phyloP scores from a whole-genome alignment of 2,329 filamentous ascomycete species.

The Arthrobotrys megalospora region DNA sequence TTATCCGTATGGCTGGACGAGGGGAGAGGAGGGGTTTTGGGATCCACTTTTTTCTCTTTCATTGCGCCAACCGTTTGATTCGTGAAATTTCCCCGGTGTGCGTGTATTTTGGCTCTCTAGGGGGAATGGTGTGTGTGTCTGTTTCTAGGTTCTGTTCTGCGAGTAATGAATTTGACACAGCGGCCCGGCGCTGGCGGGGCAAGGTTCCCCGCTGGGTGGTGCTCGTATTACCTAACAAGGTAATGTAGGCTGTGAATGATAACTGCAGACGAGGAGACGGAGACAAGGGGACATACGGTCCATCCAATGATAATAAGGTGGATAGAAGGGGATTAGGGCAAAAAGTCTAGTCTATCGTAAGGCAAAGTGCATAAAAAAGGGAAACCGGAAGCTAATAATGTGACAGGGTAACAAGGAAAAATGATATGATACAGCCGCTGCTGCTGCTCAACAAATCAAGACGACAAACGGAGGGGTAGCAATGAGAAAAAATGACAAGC shows the following conservation, averaged over 20 bases:
- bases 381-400: neutral
- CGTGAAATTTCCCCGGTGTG: conserved; percentile 2
- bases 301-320: conserved; percentile 12
- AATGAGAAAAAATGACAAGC: conserved; percentile 4
- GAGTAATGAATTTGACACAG: conserved; percentile 11
- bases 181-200: conserved; percentile 26
- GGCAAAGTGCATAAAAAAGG: neutral
- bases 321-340: neutral
- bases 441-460: conserved; percentile 11
- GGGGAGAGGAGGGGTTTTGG: neutral
- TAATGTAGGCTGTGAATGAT: neutral
- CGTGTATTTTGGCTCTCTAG: neutral
- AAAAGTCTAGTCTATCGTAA: conserved; percentile 5
- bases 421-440: conserved; percentile 8
- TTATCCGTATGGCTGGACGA: conserved; percentile 4
- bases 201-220: conserved; percentile 3
- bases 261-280: conserved; percentile 8
- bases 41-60: conserved; percentile 3
- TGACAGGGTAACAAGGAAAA: conserved; percentile 5
- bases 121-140: neutral
- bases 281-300: neutral
- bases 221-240: conserved; percentile 13
- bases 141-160: conserved; percentile 1
- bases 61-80: conserved; percentile 3
- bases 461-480: conserved; percentile 3